These are phyloP conservation scores for Diospyros lotus DNA, from an alignment of 148 eudicot species.

Conservation along the genomic window DNA sequence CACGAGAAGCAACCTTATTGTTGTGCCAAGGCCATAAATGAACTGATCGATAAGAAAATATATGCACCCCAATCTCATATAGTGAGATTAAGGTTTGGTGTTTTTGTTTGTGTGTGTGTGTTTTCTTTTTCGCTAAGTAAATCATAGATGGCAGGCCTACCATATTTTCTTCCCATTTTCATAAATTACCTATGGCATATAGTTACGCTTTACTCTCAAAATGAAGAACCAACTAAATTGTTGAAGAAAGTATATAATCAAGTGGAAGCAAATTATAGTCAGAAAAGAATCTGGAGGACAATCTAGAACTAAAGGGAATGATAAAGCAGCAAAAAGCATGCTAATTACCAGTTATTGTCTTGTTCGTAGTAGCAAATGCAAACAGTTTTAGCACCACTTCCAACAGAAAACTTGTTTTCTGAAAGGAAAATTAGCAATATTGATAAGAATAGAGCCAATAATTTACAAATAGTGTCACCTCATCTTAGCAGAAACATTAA, in stretches of 20 bases:
- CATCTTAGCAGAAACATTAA: not conserved
- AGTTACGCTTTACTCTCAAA: not conserved
- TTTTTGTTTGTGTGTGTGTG: too few relatives aligned
- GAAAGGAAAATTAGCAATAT: slow-evolving; percentile 20
- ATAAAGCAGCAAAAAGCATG: not conserved
- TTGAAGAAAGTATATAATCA: not conserved
- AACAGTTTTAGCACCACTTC: slow-evolving; percentile 99
- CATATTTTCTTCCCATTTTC: not conserved
- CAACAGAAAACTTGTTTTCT: slow-evolving; percentile 99
- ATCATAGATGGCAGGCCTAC: too few relatives aligned
- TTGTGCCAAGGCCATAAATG: too few relatives aligned
- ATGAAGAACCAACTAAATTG: not conserved
- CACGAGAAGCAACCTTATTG: too few relatives aligned
- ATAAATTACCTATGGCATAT: not conserved
- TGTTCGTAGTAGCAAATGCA: slow-evolving; percentile 99
- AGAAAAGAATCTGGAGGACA: too few relatives aligned
- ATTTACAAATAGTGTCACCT: not conserved
- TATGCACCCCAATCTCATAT: too few relatives aligned
- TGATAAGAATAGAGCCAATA: slow-evolving; percentile 8
- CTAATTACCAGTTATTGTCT: slow-evolving; percentile 90
- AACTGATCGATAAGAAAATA: too few relatives aligned
- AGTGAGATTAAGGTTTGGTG: too few relatives aligned
- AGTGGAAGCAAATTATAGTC: not conserved
- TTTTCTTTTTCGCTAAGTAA: too few relatives aligned
- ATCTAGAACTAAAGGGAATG: not conserved